Evolutionary conservation across 805 yeast genomes (phyloP), one percentile per base, ranked within the genome.

Genomic region (Cyberlindnera meyerae): DNA sequence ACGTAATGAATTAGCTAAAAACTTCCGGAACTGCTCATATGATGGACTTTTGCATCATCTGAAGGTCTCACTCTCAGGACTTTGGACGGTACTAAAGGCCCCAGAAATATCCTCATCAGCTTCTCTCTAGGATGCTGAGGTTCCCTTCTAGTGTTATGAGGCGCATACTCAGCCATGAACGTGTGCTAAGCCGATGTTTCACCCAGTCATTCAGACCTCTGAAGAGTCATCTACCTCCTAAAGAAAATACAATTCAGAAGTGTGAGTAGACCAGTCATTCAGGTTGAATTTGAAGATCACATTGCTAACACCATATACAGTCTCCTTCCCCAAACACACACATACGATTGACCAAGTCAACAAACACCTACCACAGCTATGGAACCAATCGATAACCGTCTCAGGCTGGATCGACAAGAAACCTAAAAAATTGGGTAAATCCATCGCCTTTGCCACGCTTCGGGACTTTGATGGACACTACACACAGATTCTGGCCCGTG

Each of bases 391-490:
- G 11, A 71, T 82, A 2, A 66, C 71, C 0, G 46, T 90, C 7
- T 76, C 85, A 44, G 97, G 98, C 0, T 93, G 96, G 87, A 71
- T 90, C 13, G 77, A 86, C 51, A 66, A 73, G 16, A 79, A 80
- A 45, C 93, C 96, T 0, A 70, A 81, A 36, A 75, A 77, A 36
- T 63, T 84, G 36, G 79, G 90, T 4, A 77, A 76, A 35, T 61
- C 61, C 9, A 63, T 85, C 33, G 69, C 75, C 1, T 90, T 93
- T 65, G 93, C 82, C 3, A 75, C 72, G 18, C 60, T 90, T 11
- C 68, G 97, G 44, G 97, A 89, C 54, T 53, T 66, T 22, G 65
- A 75, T 28, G 96, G 96, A 0, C 74, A 79, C 31, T 45, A 60
- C 8, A 67, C 79, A 8, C 96, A 89, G 51, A 44, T 85, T 37